phyloP scores from a whole-genome alignment of 306 rosid genomes.

The Glycine tomentella region DNA sequence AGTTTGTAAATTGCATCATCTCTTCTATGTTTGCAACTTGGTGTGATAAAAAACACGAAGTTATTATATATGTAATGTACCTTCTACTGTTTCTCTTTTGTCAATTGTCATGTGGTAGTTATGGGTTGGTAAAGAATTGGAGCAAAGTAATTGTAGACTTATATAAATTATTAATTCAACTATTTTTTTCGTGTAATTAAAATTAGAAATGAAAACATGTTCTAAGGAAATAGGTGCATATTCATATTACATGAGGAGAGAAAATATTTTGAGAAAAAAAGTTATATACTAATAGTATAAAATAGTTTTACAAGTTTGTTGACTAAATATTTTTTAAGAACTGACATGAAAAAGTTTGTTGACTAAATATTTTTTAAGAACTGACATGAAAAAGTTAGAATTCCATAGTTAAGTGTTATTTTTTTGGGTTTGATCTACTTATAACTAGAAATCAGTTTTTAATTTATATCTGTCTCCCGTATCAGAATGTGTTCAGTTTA shows the following conservation, averaged over 20 bases:
- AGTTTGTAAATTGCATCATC: too few relatives aligned
- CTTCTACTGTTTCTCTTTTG: constrained; percentile 30
- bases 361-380: too few relatives aligned
- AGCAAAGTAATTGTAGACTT: neutral
- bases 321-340: too few relatives aligned
- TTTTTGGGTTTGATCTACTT: neutral
- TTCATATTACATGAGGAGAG: neutral
- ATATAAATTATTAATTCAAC: neutral
- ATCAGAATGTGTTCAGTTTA: too few relatives aligned
- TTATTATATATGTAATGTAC: constrained; percentile 32
- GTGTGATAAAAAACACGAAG: constrained; percentile 34
- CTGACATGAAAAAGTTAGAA: too few relatives aligned
- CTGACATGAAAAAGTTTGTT: too few relatives aligned
- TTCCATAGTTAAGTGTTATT: neutral
- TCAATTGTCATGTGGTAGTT: neutral
- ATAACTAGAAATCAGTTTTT: too few relatives aligned
- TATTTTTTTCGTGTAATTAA: neutral
- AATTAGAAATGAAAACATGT: too few relatives aligned
- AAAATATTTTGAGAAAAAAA: too few relatives aligned
- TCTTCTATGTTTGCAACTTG: constrained; percentile 40
- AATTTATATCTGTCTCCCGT: too few relatives aligned
- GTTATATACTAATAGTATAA: too few relatives aligned
- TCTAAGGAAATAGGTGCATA: neutral
- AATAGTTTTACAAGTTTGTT: too few relatives aligned
- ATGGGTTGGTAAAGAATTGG: constrained; percentile 25